Base-by-base conservation (phyloP, 1,139 yeast species). In the Scheffersomyces insectosa region DNA sequence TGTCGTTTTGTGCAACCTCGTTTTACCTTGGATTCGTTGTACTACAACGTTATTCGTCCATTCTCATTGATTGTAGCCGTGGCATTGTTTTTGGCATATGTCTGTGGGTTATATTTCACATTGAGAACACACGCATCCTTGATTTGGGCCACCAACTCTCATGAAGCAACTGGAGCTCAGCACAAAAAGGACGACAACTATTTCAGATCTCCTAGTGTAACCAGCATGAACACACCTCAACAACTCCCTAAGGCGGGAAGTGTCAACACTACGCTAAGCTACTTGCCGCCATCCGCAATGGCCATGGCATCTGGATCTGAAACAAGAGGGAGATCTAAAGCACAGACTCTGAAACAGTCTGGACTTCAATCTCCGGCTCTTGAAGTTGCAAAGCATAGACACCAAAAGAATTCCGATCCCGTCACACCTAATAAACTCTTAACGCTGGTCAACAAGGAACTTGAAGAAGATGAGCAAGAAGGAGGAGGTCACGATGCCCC, bases 81-180 rank as follows among this genome's bases (percentile, higher is more conserved):
- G 28, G 81, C 90, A 7, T 74, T 93, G 41, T 89, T 91, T 59
- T 68, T 88, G 12, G 93, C 97, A 0, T 93, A 93, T 59, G 78
- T 82, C n/a, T 85, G 91, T 64, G 98, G 99, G 1, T 70, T 93
- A 41, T 85, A 89, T 79, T 93, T 93, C 63, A 93, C 99, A 0
- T 75, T 93, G 56, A 79, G 96, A 55, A 93, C 99, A 0, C 99
- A 93, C 64, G 99, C 99, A 0, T 93, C 96, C 1, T 74, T 90
- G 65, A 95, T 93, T 51, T 95, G 99, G 99, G 89, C 91, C 41
- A 80, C 78, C 11, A 67, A 57, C 40, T 66, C 72, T 1, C 77
- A 73, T 42, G 78, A 72, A 40, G 55, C 45, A 42, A 52, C 54
- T 7, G 52, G 51, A 1, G 40, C 42, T 4, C 39, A 43, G 10